A percentile compares a stretch with the other conserved stretches of the same genome.
phyloP scores from a whole-genome alignment of 164 flowering plant species.

The Kalanchoe fedtschenkoi region DNA sequence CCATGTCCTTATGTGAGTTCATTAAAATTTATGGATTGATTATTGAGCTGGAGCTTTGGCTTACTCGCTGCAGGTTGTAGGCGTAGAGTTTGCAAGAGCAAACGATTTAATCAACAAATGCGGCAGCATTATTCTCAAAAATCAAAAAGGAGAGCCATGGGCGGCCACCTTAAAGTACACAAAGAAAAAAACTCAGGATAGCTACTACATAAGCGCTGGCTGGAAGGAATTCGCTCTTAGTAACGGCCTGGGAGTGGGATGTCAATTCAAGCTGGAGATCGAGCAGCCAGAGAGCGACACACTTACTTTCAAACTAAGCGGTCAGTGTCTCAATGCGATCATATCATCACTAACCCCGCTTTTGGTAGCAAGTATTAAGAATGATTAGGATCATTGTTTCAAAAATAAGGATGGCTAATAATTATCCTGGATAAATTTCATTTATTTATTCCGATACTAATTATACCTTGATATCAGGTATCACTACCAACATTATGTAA shows the following conservation, averaged over 20 bases:
- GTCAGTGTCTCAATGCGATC: too few relatives aligned
- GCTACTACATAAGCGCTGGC: conserved; percentile 8
- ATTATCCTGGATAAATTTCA: too few relatives aligned
- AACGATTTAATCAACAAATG: conserved; percentile 2
- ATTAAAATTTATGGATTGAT: neutral
- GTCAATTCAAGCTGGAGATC: conserved; percentile 11
- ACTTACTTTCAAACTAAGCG: neutral
- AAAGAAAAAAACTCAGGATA: neutral
- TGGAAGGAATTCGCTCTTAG: conserved; percentile 6
- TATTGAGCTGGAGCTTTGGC: neutral
- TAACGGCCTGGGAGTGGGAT: conserved; percentile 11
- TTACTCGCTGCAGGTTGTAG: conserved; percentile 5
- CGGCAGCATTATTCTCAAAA: conserved; percentile 6
- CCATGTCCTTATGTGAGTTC: neutral
- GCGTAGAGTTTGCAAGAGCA: conserved; percentile 1
- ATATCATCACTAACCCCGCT: too few relatives aligned
- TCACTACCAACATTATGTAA: too few relatives aligned
- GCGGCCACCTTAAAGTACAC: neutral
- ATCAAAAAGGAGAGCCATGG: conserved; percentile 10
- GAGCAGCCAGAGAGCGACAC: neutral
- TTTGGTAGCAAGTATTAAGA: too few relatives aligned
- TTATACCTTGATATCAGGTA: neutral
- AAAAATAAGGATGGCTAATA: too few relatives aligned
- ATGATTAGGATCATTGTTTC: too few relatives aligned
- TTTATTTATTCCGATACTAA: neutral